Percentiles rank a stretch among this genome's conserved stretches.
Evolutionary conservation across 257 asterid species (phyloP).

Genomic region (Avicennia marina): DNA sequence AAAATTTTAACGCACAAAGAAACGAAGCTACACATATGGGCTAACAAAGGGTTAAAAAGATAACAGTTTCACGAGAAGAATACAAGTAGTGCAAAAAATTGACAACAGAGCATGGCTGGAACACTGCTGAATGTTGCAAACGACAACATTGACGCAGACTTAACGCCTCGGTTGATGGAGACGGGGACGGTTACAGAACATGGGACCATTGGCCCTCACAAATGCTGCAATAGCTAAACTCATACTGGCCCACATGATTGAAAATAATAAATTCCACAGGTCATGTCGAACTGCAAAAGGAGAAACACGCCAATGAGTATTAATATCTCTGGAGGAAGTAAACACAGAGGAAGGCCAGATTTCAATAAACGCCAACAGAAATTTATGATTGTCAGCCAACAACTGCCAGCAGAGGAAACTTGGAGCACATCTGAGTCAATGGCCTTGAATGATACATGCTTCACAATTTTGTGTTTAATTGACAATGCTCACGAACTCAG

Average conservation of each 20-base stretch:
- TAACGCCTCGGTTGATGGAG: conserved; percentile 78
- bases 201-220: conserved; percentile 80
- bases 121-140: conserved; percentile 15
- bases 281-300: conserved; percentile 52
- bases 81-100: conserved; percentile 21
- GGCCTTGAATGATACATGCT: too few species aligned
- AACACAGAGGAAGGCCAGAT: neutral
- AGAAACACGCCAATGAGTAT: conserved; percentile 8
- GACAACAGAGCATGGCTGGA: neutral
- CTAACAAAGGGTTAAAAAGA: too few species aligned
- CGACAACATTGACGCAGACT: conserved; percentile 16
- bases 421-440: neutral
- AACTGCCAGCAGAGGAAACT: neutral
- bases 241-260: conserved; percentile 85
- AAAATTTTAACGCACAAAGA: too few species aligned
- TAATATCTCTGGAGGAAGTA: neutral
- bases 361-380: neutral
- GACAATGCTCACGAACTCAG: too few species aligned
- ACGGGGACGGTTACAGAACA: conserved; percentile 97
- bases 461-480: too few species aligned
- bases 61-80: conserved; percentile 23
- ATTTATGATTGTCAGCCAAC: neutral
- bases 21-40: too few species aligned
- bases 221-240: conserved; percentile 78
- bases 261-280: conserved; percentile 64